Conservation (phyloP, 306 rosid species). For the Fagus sylvatica region DNA sequence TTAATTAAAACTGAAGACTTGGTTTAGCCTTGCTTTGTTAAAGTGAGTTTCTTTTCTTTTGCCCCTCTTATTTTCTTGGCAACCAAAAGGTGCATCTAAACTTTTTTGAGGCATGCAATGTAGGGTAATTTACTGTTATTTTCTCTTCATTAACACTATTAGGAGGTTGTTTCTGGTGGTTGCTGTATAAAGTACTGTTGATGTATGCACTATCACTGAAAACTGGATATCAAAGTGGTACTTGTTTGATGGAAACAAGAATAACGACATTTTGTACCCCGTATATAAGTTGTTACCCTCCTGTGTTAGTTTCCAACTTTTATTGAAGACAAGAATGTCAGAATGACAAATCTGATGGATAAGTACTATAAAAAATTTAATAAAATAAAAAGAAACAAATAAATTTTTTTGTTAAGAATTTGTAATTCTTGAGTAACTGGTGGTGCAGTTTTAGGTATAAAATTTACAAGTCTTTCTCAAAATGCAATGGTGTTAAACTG, state of each 20-base stretch:
- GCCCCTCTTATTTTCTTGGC: neutral
- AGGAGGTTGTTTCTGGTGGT: slow-evolving; percentile 8
- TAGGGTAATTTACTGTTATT: neutral
- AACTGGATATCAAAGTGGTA: slow-evolving; percentile 19
- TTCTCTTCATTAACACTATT: neutral
- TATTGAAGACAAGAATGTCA: neutral
- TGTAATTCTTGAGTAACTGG: slow-evolving; percentile 32
- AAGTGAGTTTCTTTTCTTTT: neutral
- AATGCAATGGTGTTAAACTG: slow-evolving; percentile 37
- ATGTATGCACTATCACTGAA: slow-evolving; percentile 11
- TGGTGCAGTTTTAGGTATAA: slow-evolving; percentile 28
- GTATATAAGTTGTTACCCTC: slow-evolving; percentile 9
- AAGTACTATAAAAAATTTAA: slow-evolving; percentile 24
- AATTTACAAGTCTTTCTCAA: slow-evolving; percentile 31
- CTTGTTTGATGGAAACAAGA: slow-evolving; percentile 15
- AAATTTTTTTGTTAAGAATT: neutral
- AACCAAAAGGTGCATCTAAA: slow-evolving; percentile 5
- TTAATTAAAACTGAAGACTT: too few species aligned
- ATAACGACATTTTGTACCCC: slow-evolving; percentile 23
- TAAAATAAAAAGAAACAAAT: slow-evolving; percentile 10
- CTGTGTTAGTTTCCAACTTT: neutral
- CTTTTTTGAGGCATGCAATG: too few species aligned
- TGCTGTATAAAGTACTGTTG: slow-evolving; percentile 2
- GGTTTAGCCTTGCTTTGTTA: too few species aligned
- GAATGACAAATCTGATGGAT: slow-evolving; percentile 12